Conservation (phyloP, 1,139 yeast species). For the Saccharomyces pastorianus region DNA sequence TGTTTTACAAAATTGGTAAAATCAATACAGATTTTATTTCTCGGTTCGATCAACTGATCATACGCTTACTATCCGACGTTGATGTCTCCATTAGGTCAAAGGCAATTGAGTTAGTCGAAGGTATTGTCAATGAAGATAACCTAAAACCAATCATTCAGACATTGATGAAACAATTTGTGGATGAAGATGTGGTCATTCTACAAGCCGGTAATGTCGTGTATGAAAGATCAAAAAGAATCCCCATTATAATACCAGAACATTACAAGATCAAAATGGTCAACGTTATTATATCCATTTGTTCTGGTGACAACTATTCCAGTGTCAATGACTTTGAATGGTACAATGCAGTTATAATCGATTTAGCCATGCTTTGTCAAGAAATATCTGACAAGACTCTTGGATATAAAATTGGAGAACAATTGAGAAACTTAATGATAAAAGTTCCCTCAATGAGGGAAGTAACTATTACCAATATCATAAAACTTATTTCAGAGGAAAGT, state of each 20-base stretch:
- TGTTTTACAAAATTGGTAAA: constrained; percentile 71
- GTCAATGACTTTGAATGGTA: constrained; percentile 90
- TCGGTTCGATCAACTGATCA: constrained; percentile 55
- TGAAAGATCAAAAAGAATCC: constrained; percentile 18
- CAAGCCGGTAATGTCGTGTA: constrained; percentile 11
- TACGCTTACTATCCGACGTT: constrained; percentile 66
- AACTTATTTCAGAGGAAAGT: constrained; percentile 33
- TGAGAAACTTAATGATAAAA: constrained; percentile 65
- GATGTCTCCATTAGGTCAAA: constrained; percentile 81
- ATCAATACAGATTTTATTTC: constrained; percentile 66
- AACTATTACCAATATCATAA: constrained; percentile 37
- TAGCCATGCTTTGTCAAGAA: constrained; percentile 49
- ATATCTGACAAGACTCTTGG: constrained; percentile 37
- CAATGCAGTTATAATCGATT: constrained; percentile 63
- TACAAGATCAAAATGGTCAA: constrained; percentile 53
- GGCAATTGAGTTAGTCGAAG: constrained; percentile 69
- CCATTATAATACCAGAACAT: constrained; percentile 43
- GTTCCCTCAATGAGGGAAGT: constrained; percentile 66
- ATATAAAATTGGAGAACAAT: constrained; percentile 54
- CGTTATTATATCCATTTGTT: constrained; percentile 47
- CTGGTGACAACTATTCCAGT: constrained; percentile 58
- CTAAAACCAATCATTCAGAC: constrained; percentile 57
- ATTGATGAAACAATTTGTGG: constrained; percentile 62
- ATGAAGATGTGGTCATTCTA: constrained; percentile 30
- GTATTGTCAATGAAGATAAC: constrained; percentile 69